Evolutionary conservation across 306 rosid species (phyloP), one percentile per base, ranked within the genome.

Genomic region (Quercus alba): DNA sequence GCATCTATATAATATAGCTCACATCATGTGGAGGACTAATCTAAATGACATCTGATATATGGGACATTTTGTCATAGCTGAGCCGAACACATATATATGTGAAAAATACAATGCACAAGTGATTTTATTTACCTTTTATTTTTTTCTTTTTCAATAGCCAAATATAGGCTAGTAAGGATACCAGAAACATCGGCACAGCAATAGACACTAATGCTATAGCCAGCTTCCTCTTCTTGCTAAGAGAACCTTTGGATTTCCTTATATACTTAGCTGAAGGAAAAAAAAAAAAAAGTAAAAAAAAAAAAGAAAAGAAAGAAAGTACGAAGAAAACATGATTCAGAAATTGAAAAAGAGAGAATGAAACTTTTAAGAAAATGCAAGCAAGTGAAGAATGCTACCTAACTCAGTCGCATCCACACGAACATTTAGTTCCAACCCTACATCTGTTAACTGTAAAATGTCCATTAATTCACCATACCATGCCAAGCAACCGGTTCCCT

Each of bases 381-480:
- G 70, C 8, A 63, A 13, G 10, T 46, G n/a, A 64, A 17, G 46
- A 15, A 67, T 5, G 4, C 2, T 57, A 78, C 81, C 70, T 41
- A 78, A 46, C 30, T 78, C 76, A 3, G 71, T 38, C 14, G 76
- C 81, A 33, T 74, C 70, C 28, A 74, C 77, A 62, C 85, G 83
- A 69, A 84, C 44, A 70, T 73, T 59, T 46, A 84, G 54, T 41
- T 77, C 85, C 23, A 1, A 18, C 21, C 85, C 85, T 1, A 56
- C 77, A 30, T 7, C 14, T 6, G 78, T 3, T 33, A 63, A 51
- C 74, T 30, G 67, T 41, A 41, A 17, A 71, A 73, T 66, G 33
- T 84, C 90, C 76, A 79, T 41, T 33, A 87, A 68, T n/a, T 56
- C 62, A 31, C 80, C 41, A 57, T 72, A 79, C 86, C 86, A 84